Evolutionary conservation across 2,329 filamentous ascomycete species (phyloP), one percentile per base, ranked within the genome.

Genomic region (Fusarium sp.): DNA sequence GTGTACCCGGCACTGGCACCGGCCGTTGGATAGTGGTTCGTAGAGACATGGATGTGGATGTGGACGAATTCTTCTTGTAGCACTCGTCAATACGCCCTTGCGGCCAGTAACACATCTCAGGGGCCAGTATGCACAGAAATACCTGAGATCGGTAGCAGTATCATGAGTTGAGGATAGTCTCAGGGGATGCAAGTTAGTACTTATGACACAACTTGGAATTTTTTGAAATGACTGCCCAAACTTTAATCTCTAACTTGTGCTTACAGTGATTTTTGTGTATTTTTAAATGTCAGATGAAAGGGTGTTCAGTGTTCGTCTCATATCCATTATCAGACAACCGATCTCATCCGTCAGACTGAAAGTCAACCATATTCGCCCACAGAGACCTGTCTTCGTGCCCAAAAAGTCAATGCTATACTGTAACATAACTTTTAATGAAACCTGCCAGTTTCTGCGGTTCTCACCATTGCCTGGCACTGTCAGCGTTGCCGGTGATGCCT

Each of bases 131-230:
- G 6, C 24, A 24, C 24, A 24, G 22, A 22, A 24, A 2, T 24
- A 24, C 7, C 2, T 24, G 24, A 24, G 24, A 5, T 24, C 6
- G 24, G 24, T 64, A 63, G 44, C 39, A 70, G 49, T 45, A 46
- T 46, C 54, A 24, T 55, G 30, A 32, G 47, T 56, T 37, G 30
- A 48, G 50, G 30, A 63, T 22, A 58, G 40, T 49, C 39, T 56
- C 33, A 35, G 35, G 30, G 26, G 55, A 58, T 45, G 33, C 47
- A 60, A 49, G 24, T 7, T 24, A 24, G n/a, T 54, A 48, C 17
- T 26, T 49, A 45, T 10, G 15, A 44, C 33, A 48, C 35, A 13
- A 44, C 15, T 39, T 14, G 39, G 20, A 17, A n/a, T n/a, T 53
- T 46, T 24, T 13, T 19, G 47, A 26, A 11, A n/a, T 32, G 24